Evolutionary conservation across 805 yeast genomes (phyloP), one percentile per base, ranked within the genome.

Genomic region (Metschnikowia corniflorae): DNA sequence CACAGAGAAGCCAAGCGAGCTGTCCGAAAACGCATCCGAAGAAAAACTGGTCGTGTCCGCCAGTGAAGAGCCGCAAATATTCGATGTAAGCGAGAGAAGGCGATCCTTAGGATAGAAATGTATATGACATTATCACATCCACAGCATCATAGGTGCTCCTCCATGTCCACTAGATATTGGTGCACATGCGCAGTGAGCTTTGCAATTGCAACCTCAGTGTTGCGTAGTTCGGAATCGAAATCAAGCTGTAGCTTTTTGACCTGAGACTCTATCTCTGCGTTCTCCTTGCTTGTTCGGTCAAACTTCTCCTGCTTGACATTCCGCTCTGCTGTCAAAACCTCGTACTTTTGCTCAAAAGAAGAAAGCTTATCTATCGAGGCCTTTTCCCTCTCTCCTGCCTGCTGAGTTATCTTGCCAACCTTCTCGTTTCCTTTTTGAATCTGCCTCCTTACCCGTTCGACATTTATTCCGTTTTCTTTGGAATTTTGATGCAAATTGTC

Each of bases 131-230:
- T n/a, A n/a, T n/a, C n/a, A n/a, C n/a, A n/a, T n/a, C n/a, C n/a
- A n/a, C n/a, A n/a, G n/a, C 12, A 21, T 28, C 33, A 31, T 21
- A 40, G 27, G 20, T 31, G 35, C 16, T 29, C 70, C 25, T 65
- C 64, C 67, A 78, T 71, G 40, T 76, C 80, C 26, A 58, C 57
- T 34, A 78, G 50, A 47, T 82, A 82, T 37, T 68, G 56, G 41
- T 65, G 65, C 27, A 82, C 65, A 46, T 77, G 82, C 7, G 76
- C 64, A 39, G 75, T 75, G 38, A 82, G 63, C 40, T 70, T 64
- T 16, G 76, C 70, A 37, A 78, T 64, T 48, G 79, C 83, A 33
- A 65, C 54, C 39, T 73, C 75, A 7, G 80, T 67, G 24, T 67
- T 73, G 42, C 72, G 68, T 32, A 73, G 65, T 47, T 82, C 87